phyloP scores from a whole-genome alignment of 352 stramenopile genomes.

The Aphanomyces astaci region DNA sequence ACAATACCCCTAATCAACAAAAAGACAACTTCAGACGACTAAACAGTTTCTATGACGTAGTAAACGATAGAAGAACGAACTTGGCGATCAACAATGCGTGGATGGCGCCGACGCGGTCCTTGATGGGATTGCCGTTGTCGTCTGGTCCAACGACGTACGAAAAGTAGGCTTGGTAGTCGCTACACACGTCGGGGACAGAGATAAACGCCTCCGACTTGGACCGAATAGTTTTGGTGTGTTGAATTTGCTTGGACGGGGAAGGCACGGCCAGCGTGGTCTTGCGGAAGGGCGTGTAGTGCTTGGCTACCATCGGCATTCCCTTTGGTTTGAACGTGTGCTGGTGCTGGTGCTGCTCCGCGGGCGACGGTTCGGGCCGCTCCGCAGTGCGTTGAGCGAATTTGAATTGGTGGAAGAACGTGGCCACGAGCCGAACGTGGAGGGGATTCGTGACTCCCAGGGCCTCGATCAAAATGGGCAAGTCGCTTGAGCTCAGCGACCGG shows the following conservation, averaged over 20 bases:
- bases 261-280: background rate
- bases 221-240: background rate
- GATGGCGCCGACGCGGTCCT: constrained; percentile 1
- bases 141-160: constrained; percentile 15
- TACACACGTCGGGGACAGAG: background rate
- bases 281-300: background rate
- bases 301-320: background rate
- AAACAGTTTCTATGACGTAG: too few relatives aligned
- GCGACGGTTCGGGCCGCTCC: background rate
- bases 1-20: constrained; percentile 15
- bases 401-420: background rate
- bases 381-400: background rate
- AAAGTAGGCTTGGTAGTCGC: constrained; percentile 23
- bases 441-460: background rate
- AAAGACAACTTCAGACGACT: too few relatives aligned
- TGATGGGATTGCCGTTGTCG: background rate
- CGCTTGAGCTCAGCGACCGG: background rate
- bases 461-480: background rate
- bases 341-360: background rate
- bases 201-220: background rate
- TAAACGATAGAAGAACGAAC: too few relatives aligned
- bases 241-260: background rate
- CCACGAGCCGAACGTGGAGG: background rate
- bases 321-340: background rate
- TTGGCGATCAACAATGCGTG: constrained; percentile 6